Conservation (phyloP, 345 rosid species). For the Populus davidiana region DNA sequence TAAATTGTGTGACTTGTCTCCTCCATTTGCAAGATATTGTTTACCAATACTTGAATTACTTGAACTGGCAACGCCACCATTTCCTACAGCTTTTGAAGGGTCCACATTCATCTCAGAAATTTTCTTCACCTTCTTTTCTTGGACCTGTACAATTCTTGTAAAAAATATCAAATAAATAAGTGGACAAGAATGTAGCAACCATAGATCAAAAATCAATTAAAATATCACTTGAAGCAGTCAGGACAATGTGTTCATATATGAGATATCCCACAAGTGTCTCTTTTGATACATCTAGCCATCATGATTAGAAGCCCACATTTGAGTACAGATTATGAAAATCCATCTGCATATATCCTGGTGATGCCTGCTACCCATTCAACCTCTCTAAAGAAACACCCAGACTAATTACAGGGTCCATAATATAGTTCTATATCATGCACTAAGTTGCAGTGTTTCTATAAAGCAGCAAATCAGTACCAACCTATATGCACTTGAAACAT, state of each 20-base stretch:
- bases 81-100: constrained; percentile 59
- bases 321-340: background rate
- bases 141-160: constrained; percentile 58
- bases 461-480: background rate
- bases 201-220: background rate
- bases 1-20: constrained; percentile 41
- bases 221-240: background rate
- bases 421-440: background rate
- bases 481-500: background rate
- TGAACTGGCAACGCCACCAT: constrained; percentile 71
- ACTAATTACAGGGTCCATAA: background rate
- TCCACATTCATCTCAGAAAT: constrained; percentile 72
- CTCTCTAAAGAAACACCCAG: background rate
- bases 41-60: constrained; percentile 49
- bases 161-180: constrained; percentile 11
- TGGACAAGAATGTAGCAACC: background rate
- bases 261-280: background rate
- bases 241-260: background rate
- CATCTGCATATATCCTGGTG: background rate
- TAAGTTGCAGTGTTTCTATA: background rate
- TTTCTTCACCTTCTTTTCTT: constrained; percentile 94
- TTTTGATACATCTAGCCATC: background rate
- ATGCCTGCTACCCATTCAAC: background rate
- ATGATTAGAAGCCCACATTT: background rate
- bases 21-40: constrained; percentile 58